Percentiles rank a stretch among this genome's conserved stretches.
Evolutionary conservation across 2,329 filamentous ascomycete genomes (phyloP).

Genomic region (Microdochium paspali): DNA sequence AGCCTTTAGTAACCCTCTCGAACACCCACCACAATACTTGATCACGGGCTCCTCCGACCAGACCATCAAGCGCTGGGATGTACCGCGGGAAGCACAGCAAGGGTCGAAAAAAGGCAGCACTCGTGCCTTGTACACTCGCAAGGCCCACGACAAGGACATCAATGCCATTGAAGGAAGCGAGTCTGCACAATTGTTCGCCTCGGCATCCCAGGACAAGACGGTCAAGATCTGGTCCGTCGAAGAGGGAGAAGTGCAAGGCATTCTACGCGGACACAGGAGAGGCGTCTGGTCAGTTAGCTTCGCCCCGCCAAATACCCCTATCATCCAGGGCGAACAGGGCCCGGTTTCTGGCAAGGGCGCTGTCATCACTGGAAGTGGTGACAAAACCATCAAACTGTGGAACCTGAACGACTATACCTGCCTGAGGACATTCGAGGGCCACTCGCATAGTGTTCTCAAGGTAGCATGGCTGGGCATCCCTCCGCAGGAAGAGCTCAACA

Average conservation of each 20-base stretch:
- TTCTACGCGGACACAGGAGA: slow-evolving; percentile 83
- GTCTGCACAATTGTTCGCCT: slow-evolving; percentile 74
- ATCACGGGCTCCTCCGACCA: slow-evolving; percentile 92
- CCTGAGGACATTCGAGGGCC: slow-evolving; percentile 87
- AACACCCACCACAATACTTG: slow-evolving; percentile 73
- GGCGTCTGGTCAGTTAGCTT: slow-evolving; percentile 96
- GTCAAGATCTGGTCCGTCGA: slow-evolving; percentile 94
- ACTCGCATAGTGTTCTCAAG: slow-evolving; percentile 92
- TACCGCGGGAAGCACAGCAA: slow-evolving; percentile 45
- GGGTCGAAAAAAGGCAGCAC: slow-evolving; percentile 39
- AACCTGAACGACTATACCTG: slow-evolving; percentile 87
- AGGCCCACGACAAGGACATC: slow-evolving; percentile 98
- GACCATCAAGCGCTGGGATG: slow-evolving; percentile 91
- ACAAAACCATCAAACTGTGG: slow-evolving; percentile 96
- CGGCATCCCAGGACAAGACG: slow-evolving; percentile 90
- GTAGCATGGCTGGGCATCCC: slow-evolving; percentile 71
- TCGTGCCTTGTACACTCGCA: slow-evolving; percentile 73
- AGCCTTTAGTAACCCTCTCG: slow-evolving; percentile 63
- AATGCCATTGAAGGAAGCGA: slow-evolving; percentile 83
- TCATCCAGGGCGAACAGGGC: slow-evolving; percentile 62
- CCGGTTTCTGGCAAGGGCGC: slow-evolving; percentile 70
- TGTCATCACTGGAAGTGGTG: slow-evolving; percentile 82
- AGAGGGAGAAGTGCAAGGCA: slow-evolving; percentile 83
- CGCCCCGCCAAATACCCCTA: slow-evolving; percentile 67
- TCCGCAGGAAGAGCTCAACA: slow-evolving; percentile 37